phyloP scores from a whole-genome alignment of 352 stramenopile genomes.

The Peronosclerospora sorghi region DNA sequence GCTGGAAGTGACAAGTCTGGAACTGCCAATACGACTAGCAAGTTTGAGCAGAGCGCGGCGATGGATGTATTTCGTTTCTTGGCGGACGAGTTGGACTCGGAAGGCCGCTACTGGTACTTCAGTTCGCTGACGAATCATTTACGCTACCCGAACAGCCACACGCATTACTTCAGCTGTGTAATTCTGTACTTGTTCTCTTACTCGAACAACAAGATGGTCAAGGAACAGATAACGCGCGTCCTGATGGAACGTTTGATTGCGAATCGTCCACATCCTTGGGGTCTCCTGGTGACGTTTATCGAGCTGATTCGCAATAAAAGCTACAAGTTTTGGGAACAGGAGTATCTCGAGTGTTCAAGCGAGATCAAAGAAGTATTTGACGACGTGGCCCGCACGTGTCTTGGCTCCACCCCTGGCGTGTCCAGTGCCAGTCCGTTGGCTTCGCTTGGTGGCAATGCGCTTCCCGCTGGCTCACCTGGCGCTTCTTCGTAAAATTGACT shows the following conservation, averaged over 20 bases:
- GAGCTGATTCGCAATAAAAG: conserved; percentile 99
- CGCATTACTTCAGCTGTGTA: conserved; percentile 98
- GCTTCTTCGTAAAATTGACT: conserved; percentile 6
- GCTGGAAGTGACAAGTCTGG: conserved; percentile 27
- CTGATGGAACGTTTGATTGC: conserved; percentile 98
- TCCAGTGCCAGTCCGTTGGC: conserved; percentile 23
- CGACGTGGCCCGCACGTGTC: conserved; percentile 92
- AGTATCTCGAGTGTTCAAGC: conserved; percentile 96
- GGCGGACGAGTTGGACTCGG: conserved; percentile 91
- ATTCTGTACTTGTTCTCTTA: conserved; percentile 98
- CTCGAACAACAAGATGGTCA: conserved; percentile 92
- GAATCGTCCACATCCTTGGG: conserved; percentile 97
- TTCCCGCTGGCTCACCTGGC: conserved; percentile 7
- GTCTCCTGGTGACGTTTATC: conserved; percentile 98
- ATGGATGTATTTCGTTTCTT: conserved; percentile 95
- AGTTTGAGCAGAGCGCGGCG: conserved; percentile 78
- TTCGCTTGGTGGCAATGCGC: conserved; percentile 16
- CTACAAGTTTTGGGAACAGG: conserved; percentile 98
- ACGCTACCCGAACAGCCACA: conserved; percentile 98
- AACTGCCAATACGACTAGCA: conserved; percentile 29
- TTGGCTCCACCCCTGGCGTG: conserved; percentile 37
- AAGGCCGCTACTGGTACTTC: conserved; percentile 96
- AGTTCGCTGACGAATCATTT: conserved; percentile 98
- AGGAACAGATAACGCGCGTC: conserved; percentile 97
- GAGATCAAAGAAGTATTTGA: conserved; percentile 99